Evolutionary conservation across 2,329 filamentous ascomycete genomes (phyloP).

Genomic region (Ambrosiella cleistominuta): DNA sequence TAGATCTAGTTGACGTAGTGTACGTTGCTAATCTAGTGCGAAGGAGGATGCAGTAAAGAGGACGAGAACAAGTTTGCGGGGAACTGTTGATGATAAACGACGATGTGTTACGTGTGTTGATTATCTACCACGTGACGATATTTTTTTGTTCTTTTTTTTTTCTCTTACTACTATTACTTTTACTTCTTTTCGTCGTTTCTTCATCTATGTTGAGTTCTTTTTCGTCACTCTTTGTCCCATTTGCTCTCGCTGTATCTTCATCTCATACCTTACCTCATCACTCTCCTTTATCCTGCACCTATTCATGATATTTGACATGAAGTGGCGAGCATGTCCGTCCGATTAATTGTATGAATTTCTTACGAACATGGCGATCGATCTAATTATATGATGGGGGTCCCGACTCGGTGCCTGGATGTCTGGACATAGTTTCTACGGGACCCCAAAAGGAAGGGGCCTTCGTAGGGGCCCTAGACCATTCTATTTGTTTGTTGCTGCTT

Average conservation of each 20-base stretch:
- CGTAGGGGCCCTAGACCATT: no score
- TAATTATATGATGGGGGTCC: no score
- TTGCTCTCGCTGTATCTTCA: no score
- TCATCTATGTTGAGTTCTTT: not conserved
- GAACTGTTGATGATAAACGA: not conserved
- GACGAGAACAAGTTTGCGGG: not conserved
- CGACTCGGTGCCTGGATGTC: no score
- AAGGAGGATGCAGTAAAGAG: not conserved
- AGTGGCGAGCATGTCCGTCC: no score
- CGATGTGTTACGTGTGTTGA: not conserved
- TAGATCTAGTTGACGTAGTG: slow-evolving; percentile 24
- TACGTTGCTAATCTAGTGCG: not conserved
- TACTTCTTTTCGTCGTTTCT: slow-evolving; percentile 3
- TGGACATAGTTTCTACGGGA: not conserved
- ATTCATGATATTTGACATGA: no score
- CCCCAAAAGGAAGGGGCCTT: not conserved
- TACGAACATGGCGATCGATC: no score
- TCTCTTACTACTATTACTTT: not conserved
- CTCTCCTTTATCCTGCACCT: no score
- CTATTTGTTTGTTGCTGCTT: no score
- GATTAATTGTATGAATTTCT: no score
- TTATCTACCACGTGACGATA: not conserved
- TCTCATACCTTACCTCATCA: no score
- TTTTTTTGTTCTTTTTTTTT: not conserved
- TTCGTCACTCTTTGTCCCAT: not conserved